These are phyloP conservation scores for Penicillium sumatraense DNA, from an alignment of 2,329 filamentous ascomycete genomes.

Conservation along the genomic window DNA sequence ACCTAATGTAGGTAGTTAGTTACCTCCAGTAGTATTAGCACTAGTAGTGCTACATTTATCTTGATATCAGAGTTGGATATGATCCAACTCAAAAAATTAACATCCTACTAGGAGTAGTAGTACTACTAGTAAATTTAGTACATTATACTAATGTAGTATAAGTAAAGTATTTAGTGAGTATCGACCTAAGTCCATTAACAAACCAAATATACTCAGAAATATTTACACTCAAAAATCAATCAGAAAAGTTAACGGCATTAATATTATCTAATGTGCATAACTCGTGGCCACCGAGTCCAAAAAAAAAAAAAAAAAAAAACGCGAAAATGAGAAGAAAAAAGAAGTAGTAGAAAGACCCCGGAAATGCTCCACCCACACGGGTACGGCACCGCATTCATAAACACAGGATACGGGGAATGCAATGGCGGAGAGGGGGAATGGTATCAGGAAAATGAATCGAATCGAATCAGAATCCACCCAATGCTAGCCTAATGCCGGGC, in stretches of 20 bases:
- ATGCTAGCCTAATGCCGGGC: slow-evolving; percentile 2
- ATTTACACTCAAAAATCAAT: not conserved
- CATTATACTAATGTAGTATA: too few species aligned
- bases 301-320: slow-evolving; percentile 15
- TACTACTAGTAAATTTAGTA: too few species aligned
- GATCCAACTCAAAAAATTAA: too few species aligned
- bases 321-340: slow-evolving; percentile 14
- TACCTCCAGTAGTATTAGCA: too few species aligned
- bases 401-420: slow-evolving; percentile 7
- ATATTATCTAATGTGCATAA: slow-evolving; percentile 30
- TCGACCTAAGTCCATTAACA: not conserved
- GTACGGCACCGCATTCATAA: slow-evolving; percentile 20
- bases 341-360: slow-evolving; percentile 15
- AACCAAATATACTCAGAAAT: not conserved
- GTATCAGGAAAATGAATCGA: not conserved
- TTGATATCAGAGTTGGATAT: too few species aligned
- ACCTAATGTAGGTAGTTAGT: too few species aligned
- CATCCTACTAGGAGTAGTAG: too few species aligned
- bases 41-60: too few species aligned
- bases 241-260: slow-evolving; percentile 27
- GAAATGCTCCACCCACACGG: slow-evolving; percentile 16
- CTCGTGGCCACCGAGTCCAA: slow-evolving; percentile 15
- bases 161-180: too few species aligned
- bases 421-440: too few species aligned
- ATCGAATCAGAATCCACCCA: slow-evolving; percentile 7